These are phyloP conservation scores for Boletus subcaerulescens DNA, from an alignment of 768 basidiomycete species.

Conservation along the genomic window DNA sequence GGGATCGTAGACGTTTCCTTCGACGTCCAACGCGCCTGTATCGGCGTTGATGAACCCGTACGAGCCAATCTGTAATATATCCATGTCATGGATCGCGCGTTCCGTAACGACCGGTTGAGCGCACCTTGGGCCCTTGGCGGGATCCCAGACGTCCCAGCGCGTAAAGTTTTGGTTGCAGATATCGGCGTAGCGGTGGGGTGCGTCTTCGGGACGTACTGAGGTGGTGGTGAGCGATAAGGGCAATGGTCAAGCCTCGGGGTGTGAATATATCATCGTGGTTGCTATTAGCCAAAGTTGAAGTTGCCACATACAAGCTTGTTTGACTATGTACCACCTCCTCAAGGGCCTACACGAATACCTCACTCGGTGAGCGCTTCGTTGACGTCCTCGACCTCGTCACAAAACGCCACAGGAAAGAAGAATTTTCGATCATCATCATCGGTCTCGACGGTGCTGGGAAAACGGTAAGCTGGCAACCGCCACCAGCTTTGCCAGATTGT, in stretches of 20 bases:
- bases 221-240: neutral
- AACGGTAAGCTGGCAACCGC: conserved; percentile 48
- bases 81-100: neutral
- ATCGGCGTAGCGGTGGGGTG: conserved; percentile 10
- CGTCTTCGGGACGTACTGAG: neutral
- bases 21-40: conserved; percentile 26
- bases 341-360: conserved; percentile 89
- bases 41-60: conserved; percentile 27
- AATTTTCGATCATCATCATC: conserved; percentile 93
- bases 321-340: conserved; percentile 86
- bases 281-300: no score
- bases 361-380: conserved; percentile 53
- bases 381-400: neutral
- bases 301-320: neutral
- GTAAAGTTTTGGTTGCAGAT: conserved; percentile 2
- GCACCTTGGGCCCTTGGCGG: neutral
- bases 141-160: conserved; percentile 8
- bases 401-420: conserved; percentile 61
- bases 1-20: conserved; percentile 26
- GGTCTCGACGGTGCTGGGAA: conserved; percentile 93
- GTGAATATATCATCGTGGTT: neutral
- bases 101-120: neutral
- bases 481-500: neutral
- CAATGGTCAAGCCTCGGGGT: no score
- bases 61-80: conserved; percentile 5